phyloP scores from a whole-genome alignment of 805 yeast species.

The Lipomyces mesembrius region DNA sequence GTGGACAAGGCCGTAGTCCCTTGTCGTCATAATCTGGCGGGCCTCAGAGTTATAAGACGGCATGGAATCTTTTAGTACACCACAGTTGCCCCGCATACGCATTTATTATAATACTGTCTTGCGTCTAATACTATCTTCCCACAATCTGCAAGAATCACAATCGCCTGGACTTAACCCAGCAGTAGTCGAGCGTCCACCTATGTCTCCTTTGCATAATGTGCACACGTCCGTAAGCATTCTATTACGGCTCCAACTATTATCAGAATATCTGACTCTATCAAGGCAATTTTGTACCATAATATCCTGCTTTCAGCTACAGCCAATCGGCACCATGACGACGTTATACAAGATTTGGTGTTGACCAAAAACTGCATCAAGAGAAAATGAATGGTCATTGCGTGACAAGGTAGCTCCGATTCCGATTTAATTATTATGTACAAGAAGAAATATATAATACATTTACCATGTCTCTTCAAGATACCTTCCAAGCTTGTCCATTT shows the following conservation, averaged over 20 bases:
- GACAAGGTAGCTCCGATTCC: neutral
- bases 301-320: too few species aligned
- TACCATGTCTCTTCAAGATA: conserved; percentile 89
- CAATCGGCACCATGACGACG: too few species aligned
- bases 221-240: neutral
- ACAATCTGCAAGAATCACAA: too few species aligned
- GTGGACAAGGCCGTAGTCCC: neutral
- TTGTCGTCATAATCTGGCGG: neutral
- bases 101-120: too few species aligned
- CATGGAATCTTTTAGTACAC: neutral
- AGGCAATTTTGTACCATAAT: too few species aligned
- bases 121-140: neutral
- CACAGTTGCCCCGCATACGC: neutral
- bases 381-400: too few species aligned
- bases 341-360: too few species aligned
- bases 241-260: too few species aligned
- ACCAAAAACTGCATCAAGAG: too few species aligned
- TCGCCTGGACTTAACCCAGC: neutral
- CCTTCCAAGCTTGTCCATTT: conserved; percentile 63
- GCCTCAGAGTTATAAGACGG: neutral
- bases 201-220: too few species aligned
- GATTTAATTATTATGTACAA: neutral
- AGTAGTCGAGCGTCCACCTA: too few species aligned
- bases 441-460: conserved; percentile 15
- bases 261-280: too few species aligned